Base-by-base conservation (phyloP, 176 grass and related monocot species). In the Juncus effusus region DNA sequence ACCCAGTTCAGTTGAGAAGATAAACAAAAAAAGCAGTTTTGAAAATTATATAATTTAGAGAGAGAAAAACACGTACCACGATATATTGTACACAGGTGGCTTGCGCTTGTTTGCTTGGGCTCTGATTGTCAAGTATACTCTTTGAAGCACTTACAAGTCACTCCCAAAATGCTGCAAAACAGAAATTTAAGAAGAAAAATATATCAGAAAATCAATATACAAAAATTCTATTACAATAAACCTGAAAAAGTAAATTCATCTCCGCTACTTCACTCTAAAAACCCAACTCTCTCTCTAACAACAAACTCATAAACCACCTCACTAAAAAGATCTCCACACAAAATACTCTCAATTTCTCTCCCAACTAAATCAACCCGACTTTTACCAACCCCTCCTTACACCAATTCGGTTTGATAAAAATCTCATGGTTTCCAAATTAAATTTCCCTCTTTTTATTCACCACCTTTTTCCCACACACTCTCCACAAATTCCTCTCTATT, bases 381-480 rank as follows among this genome's bases (percentile, higher is more conserved):
- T 82, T 82, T 44, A 36, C 85, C 39, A 71, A 65, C 37, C 64
- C 78, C 44, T 47, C 44, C 9, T 47, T 47, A 40, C 64, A 60
- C 94, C 81, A 86, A 64, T 68, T 78, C 3, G 82, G 63, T 74
- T 92, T 78, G 78, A 87, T 51, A 11, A 90, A 42, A 9, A 77
- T 19, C 7, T 66, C 54, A 35, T 75, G 82, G 62, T 78, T 64
- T 13, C 36, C 44, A 59, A 52, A 75, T 8, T 73, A 51, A 54
- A 82, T 75, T 15, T 90, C 89, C 75, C 73, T 65, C 52, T 42
- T 63, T 56, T 72, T 15, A 28, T 69, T 62, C 38, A 85, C 76
- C 56, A 99, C 83, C 19, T 59, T 72, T 90, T 65, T 72, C 80
- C 88, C 94, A 93, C 39, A 90, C 64, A 35, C 79, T 73, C 49